Evolutionary conservation across 495 filamentous ascomycete genomes (phyloP).

Genomic region (Diplogelasinospora grovesii): DNA sequence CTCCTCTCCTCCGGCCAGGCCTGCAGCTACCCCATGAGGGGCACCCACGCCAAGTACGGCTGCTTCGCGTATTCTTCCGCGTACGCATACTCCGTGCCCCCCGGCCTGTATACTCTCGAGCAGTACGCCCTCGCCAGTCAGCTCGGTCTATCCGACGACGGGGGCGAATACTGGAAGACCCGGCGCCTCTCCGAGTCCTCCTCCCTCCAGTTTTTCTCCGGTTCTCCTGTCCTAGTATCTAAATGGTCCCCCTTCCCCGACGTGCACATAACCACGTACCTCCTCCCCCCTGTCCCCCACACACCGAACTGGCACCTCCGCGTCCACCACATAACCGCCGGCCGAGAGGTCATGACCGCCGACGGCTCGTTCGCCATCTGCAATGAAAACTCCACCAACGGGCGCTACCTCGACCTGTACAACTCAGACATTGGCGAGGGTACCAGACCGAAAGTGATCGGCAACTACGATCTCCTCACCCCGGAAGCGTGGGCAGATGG

Average conservation of each 20-base stretch:
- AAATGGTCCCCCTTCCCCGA: conserved; percentile 62
- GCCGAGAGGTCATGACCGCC: conserved; percentile 55
- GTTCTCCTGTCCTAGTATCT: conserved; percentile 52
- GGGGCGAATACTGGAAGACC: conserved; percentile 73
- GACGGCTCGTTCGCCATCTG: conserved; percentile 68
- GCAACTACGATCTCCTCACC: conserved; percentile 48
- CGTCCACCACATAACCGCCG: conserved; percentile 49
- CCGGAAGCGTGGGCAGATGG: conserved; percentile 52
- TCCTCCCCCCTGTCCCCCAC: conserved; percentile 49
- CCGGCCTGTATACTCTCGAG: conserved; percentile 66
- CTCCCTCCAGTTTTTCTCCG: conserved; percentile 44
- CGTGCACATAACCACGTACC: conserved; percentile 55
- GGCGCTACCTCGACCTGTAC: conserved; percentile 52
- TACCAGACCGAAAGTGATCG: conserved; percentile 44
- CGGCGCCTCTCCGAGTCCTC: conserved; percentile 54
- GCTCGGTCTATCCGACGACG: conserved; percentile 70
- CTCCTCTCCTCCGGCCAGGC: conserved; percentile 68
- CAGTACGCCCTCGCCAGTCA: conserved; percentile 69
- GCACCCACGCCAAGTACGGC: conserved; percentile 76
- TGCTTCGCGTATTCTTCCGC: conserved; percentile 68
- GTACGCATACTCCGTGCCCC: conserved; percentile 71
- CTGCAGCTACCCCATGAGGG: conserved; percentile 72
- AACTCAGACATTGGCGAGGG: conserved; percentile 36
- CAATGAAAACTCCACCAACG: conserved; percentile 51
- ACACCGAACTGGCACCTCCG: conserved; percentile 64